Evolutionary conservation across 2,329 filamentous ascomycete genomes (phyloP).

Genomic region (Curvularia lunata): DNA sequence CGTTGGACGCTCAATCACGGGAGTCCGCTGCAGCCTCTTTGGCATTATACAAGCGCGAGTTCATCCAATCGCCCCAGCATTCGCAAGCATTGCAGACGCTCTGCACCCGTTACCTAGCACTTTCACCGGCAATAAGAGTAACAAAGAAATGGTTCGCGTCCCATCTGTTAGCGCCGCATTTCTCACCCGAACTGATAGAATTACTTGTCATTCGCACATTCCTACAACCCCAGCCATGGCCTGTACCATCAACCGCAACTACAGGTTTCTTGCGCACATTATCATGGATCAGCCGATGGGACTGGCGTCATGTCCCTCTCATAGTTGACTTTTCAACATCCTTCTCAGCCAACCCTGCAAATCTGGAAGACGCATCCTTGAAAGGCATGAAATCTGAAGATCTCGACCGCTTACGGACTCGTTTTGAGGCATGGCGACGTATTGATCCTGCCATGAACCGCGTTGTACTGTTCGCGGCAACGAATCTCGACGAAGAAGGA

Average conservation of each 20-base stretch:
- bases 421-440: conserved; percentile 83
- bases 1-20: conserved; percentile 67
- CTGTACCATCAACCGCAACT: conserved; percentile 74
- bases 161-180: conserved; percentile 78
- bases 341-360: conserved; percentile 27
- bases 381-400: conserved; percentile 63
- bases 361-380: conserved; percentile 25
- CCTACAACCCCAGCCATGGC: conserved; percentile 81
- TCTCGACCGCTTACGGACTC: conserved; percentile 68
- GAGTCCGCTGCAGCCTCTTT: conserved; percentile 74
- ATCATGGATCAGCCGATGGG: conserved; percentile 82
- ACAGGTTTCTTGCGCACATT: conserved; percentile 84
- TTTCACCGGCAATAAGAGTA: conserved; percentile 83
- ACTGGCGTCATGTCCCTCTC: conserved; percentile 85
- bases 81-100: conserved; percentile 81
- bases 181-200: conserved; percentile 83
- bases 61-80: conserved; percentile 75
- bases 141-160: conserved; percentile 87
- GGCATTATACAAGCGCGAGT: conserved; percentile 72
- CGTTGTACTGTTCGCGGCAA: conserved; percentile 80
- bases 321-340: conserved; percentile 72
- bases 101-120: conserved; percentile 77
- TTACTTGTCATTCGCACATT: conserved; percentile 80
- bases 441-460: conserved; percentile 89
- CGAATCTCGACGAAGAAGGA: conserved; percentile 77